These are phyloP conservation scores for Corinectria fuckeliana DNA, from an alignment of 2,329 filamentous ascomycete genomes.

Conservation along the genomic window DNA sequence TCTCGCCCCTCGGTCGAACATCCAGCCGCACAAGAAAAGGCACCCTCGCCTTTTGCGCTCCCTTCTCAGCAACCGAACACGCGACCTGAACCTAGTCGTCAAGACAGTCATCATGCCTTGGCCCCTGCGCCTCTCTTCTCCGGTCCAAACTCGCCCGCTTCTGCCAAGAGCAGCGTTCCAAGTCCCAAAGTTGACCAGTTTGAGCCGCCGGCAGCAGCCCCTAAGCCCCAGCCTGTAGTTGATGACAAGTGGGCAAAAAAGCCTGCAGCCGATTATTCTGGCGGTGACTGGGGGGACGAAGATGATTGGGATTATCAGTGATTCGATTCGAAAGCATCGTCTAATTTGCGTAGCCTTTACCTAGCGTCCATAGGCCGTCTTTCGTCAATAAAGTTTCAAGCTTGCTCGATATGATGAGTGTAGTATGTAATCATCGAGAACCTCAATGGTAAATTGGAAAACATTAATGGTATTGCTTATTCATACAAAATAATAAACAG, in stretches of 20 bases:
- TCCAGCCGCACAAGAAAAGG: not conserved
- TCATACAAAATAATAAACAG: not conserved
- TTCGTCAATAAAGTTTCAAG: conserved; percentile 5
- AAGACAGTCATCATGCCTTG: not conserved
- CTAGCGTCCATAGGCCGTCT: not conserved
- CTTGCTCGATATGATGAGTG: not conserved
- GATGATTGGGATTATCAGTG: conserved; percentile 37
- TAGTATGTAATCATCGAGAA: not conserved
- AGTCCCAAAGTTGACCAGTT: conserved; percentile 7
- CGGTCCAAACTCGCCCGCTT: conserved; percentile 2
- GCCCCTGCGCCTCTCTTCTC: conserved; percentile 12
- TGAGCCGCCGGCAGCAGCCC: not conserved
- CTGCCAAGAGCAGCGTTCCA: not conserved
- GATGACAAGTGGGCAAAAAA: conserved; percentile 38
- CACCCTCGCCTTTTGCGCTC: conserved; percentile 1
- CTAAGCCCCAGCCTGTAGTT: not conserved
- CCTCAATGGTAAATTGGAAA: not conserved
- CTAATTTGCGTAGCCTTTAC: not conserved
- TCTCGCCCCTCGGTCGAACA: not conserved
- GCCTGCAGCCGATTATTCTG: conserved; percentile 33
- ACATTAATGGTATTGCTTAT: not conserved
- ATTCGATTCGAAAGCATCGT: not conserved
- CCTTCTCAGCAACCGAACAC: conserved; percentile 14
- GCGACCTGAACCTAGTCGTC: not conserved
- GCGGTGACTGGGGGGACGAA: conserved; percentile 36